Evolutionary conservation across 2,329 filamentous ascomycete genomes (phyloP), one percentile per base, ranked within the genome.

Genomic region (Trichoderma asperellum): DNA sequence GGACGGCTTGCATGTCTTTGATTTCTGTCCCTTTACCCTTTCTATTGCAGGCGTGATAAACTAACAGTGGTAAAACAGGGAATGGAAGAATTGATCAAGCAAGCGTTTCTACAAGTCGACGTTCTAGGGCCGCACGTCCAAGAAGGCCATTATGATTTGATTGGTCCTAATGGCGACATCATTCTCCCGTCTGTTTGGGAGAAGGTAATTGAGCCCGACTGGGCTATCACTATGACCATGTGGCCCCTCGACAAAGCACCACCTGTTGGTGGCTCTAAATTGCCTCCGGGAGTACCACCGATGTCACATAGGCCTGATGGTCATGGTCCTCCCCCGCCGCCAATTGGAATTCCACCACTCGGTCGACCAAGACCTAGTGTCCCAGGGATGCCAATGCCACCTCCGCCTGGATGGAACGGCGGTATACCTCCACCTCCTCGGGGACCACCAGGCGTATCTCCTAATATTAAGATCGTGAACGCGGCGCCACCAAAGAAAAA

Each of bases 61-160:
- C 72, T 74, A 32, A 73, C 70, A 34, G 18, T 14, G 14, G 37
- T 57, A 59, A 7, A 32, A 69, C 73, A 94, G 91, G 92, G 92
- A 21, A 95, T 96, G 92, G 92, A 95, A 78, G 90, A 93, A 58
- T 85, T 96, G 47, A 95, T 96, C 77, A 91, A 91, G 76, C 92
- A 95, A 81, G 92, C 92, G 21, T 96, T 96, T 76, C 78, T 91
- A 24, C 91, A 94, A 73, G 90, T 96, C 61, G 92, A 94, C 60
- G 83, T 90, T 14, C 89, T 95, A 66, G 91, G 91, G 0, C 89
- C 89, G 18, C 91, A 93, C 73, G 92, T 96, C 32, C 88, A 89
- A 72, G 87, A 92, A 69, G 92, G 92, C 0, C 91, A 93, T 75
- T 96, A 94, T 78, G 92, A 96, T 77, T 82, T 96, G 53, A 86